Evolutionary conservation across 2,329 filamentous ascomycete species (phyloP), one percentile per base, ranked within the genome.

Genomic region (Raffaelea ambrosiae): DNA sequence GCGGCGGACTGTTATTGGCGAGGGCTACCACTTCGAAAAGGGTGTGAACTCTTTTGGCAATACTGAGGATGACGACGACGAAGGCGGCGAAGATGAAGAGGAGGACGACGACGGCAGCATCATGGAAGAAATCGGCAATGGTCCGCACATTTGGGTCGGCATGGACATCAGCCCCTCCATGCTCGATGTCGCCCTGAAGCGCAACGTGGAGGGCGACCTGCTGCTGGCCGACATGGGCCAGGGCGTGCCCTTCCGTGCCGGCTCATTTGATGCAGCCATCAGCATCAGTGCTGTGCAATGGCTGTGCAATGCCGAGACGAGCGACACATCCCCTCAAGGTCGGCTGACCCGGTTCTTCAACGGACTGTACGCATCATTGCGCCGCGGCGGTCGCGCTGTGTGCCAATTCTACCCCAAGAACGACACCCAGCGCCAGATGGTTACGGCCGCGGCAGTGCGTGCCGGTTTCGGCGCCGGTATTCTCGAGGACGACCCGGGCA

Each of bases 341-440:
- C 73, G 93, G 5, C 67, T 98, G 22, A 77, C 79, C 4, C 74
- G 91, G 40, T 98, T 98, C 62, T 98, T 98, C 65, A 88, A 94
- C 59, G 88, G 89, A 0, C 68, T 98, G 2, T 98, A 97, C 66
- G 86, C 88, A 0, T 83, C 82, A 51, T 68, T 98, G 53, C 81
- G 83, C 54, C 74, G 93, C 19, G 93, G 93, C 5, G 93, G 88
- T 1, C 77, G 88, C 35, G 93, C 93, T 0, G 91, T 97, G 14
- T 95, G 90, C 63, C 93, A 98, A 61, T 98, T 98, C 66, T 98
- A 98, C 64, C 93, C 93, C 3, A 95, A 95, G 69, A 97, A 98
- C 63, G 86, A 94, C 57, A 74, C 79, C 53, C 93, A 98, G 69
- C 80, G 90, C 60, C 81, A 78, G 60, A 95, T 98, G 90, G 95